Percentiles rank a stretch among this genome's conserved stretches.
Conservation (phyloP, 1,284 basidiomycete species). For the Ganoderma lucidum region DNA sequence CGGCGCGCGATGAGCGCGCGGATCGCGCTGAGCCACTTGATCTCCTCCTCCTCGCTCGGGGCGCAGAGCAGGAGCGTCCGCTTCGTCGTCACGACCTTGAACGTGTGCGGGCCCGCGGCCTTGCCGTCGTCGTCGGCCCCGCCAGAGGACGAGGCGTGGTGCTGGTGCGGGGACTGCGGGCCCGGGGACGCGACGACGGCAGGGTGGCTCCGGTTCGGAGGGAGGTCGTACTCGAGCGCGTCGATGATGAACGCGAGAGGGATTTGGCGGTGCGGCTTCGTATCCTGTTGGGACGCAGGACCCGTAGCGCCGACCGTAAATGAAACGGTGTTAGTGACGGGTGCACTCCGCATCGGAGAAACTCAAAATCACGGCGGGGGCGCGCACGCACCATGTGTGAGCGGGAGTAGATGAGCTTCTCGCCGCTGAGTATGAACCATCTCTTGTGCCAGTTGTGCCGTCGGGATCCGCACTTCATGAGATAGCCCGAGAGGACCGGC, state of each 20-base stretch:
- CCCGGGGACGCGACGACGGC: conserved; percentile 43
- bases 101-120: conserved; percentile 65
- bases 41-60: conserved; percentile 97
- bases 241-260: conserved; percentile 89
- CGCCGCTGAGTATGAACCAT: conserved; percentile 88
- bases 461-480: conserved; percentile 97
- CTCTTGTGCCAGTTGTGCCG: conserved; percentile 96
- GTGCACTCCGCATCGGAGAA: conserved; percentile 12
- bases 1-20: conserved; percentile 87
- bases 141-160: conserved; percentile 37
- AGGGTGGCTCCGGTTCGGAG: conserved; percentile 44
- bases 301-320: conserved; percentile 12
- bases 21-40: conserved; percentile 96
- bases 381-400: conserved; percentile 84
- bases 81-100: conserved; percentile 97
- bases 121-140: conserved; percentile 53
- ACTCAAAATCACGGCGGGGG: conserved; percentile 25
- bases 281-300: conserved; percentile 58
- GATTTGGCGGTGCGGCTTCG: conserved; percentile 87
- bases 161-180: conserved; percentile 45
- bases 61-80: conserved; percentile 91
- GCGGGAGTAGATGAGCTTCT: conserved; percentile 83
- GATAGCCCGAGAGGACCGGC: conserved; percentile 86
- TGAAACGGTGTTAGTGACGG: conserved; percentile 27
- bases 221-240: conserved; percentile 87